Conservation (phyloP, 208 protist genomes). For the Acanthamoeba divionensis region DNA sequence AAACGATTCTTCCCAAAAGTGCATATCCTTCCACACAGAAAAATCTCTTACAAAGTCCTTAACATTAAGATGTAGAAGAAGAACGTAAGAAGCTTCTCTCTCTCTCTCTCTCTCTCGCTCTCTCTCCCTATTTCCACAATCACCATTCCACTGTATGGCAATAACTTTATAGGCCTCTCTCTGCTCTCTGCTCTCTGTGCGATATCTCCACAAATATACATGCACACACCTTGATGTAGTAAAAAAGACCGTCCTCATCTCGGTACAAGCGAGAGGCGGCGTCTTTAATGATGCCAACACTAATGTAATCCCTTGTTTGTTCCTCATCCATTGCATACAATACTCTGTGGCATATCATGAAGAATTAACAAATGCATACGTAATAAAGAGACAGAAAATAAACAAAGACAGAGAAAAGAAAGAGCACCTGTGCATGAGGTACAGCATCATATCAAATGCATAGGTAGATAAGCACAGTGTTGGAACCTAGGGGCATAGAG, state of each 20-base stretch:
- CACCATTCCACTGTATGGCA: background rate
- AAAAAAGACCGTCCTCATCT: slow-evolving; percentile 26
- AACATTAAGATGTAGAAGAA: background rate
- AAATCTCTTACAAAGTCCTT: slow-evolving; percentile 48
- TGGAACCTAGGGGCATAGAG: background rate
- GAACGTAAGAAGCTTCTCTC: background rate
- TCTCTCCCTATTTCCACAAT: too few species aligned
- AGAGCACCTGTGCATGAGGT: background rate
- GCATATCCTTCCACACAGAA: background rate
- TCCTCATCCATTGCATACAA: background rate
- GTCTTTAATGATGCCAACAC: slow-evolving; percentile 1
- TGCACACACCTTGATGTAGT: slow-evolving; percentile 25
- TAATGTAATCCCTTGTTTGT: slow-evolving; percentile 4
- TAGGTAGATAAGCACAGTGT: slow-evolving; percentile 16
- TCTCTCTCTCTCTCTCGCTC: too few species aligned
- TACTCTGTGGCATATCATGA: background rate
- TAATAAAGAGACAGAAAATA: background rate
- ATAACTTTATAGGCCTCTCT: background rate
- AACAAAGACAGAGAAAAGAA: background rate
- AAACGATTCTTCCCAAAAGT: slow-evolving; percentile 38
- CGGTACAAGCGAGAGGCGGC: slow-evolving; percentile 14
- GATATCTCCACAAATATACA: background rate
- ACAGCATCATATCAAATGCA: slow-evolving; percentile 50
- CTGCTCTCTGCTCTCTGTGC: too few species aligned
- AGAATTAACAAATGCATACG: background rate